These are phyloP conservation scores for Pyrenula massariospora DNA, from an alignment of 495 filamentous ascomycete genomes.

Conservation along the genomic window DNA sequence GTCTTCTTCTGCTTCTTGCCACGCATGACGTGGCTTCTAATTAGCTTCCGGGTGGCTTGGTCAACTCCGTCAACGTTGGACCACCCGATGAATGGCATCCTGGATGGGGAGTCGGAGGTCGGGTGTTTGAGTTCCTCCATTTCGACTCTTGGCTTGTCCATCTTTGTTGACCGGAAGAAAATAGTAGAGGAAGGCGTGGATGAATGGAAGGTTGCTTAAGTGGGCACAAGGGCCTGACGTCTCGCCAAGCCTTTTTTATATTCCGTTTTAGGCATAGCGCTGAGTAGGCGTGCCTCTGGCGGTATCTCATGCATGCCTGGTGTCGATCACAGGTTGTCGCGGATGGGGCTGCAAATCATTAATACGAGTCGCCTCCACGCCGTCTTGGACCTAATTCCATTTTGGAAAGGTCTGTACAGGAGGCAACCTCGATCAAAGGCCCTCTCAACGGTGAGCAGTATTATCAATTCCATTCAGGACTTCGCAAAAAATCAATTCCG, in stretches of 20 bases:
- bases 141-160: neutral
- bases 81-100: neutral
- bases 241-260: neutral
- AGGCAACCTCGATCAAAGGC: too few species aligned
- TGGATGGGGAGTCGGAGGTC: neutral
- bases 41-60: constrained; percentile 22
- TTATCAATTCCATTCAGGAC: neutral
- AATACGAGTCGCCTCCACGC: neutral
- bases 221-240: neutral
- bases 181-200: neutral
- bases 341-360: neutral
- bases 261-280: neutral
- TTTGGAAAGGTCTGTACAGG: too few species aligned
- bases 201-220: neutral
- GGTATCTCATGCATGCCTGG: neutral
- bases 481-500: neutral
- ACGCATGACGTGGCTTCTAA: constrained; percentile 36
- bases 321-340: neutral
- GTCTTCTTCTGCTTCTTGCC: constrained; percentile 27
- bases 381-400: too few species aligned
- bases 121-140: neutral
- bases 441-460: too few species aligned
- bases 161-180: neutral
- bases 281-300: neutral
- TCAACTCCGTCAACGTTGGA: constrained; percentile 3